Evolutionary conservation across 2,329 filamentous ascomycete species (phyloP), one percentile per base, ranked within the genome.

Genomic region (Xylariales sp.): DNA sequence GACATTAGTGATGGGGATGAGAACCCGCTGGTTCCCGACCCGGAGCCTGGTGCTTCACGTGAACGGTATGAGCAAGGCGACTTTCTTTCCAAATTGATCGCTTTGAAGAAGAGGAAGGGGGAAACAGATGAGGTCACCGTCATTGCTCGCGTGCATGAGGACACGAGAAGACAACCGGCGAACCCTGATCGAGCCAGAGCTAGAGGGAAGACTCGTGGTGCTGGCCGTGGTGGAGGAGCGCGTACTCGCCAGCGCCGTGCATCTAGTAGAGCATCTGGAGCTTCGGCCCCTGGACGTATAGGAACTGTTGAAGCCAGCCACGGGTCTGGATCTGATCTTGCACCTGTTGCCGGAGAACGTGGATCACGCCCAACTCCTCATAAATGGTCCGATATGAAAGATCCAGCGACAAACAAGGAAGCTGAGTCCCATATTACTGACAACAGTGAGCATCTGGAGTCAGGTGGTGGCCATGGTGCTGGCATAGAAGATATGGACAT

Each of bases 21-120:
- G n/a, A 46, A 66, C 7, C 57, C 60, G 6, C 50, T 58, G n/a
- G 63, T 70, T 14, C 65, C 66, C 40, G 66, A 65, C 38, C 66
- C 62, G 3, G 72, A 72, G 17, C 67, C 69, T 47, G 62, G 70
- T 27, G 63, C 66, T 18, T 64, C 67, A 14, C 67, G 72, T 47
- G 67, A 68, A 5, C 58, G 70, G 7, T 40, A 48, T 25, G 50
- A 52, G 10, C 57, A 59, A 44, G 52, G 53, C 17, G 48, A 52
- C 19, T 88, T 88, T 52, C 61, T 88, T 2, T 76, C 84, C 48
- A 76, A 76, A 19, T 53, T 89, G 17, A 83, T 82, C 47, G 69
- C 72, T 11, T 59, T 83, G 36, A 88, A 88, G 58, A 70, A 69
- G 33, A 69, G 69, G 19, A 78, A 70, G 48, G 81, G 81, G 6